A percentile compares a stretch with the other conserved stretches of the same genome.
phyloP scores from a whole-genome alignment of 2,329 filamentous ascomycete genomes.

The Emmonsiellopsis sp. region DNA sequence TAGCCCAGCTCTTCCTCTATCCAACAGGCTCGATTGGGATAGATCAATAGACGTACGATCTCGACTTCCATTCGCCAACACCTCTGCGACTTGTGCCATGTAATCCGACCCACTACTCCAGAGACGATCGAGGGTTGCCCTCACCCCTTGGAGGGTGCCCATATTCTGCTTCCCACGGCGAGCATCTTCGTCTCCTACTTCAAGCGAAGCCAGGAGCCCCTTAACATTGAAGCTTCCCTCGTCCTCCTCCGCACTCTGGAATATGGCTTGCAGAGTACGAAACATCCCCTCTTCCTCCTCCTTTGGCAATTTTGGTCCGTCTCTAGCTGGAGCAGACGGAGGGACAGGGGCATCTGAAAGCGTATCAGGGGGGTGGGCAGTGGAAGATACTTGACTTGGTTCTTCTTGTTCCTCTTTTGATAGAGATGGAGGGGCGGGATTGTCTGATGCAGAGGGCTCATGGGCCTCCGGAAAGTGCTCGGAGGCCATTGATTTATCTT shows the following conservation, averaged over 20 bases:
- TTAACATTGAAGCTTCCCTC: conserved; percentile 17
- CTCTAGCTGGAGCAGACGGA: conserved; percentile 14
- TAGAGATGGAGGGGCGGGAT: neutral
- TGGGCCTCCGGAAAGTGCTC: neutral
- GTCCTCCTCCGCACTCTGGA: conserved; percentile 19
- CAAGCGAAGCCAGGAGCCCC: conserved; percentile 21
- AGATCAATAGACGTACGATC: conserved; percentile 26
- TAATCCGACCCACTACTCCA: conserved; percentile 28
- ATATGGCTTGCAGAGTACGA: conserved; percentile 20
- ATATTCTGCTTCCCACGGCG: conserved; percentile 14
- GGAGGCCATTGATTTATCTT: neutral
- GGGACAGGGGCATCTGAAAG: conserved; percentile 3
- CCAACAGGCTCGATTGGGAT: neutral
- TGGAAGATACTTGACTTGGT: neutral
- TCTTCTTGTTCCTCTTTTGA: neutral
- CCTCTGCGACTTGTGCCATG: conserved; percentile 26
- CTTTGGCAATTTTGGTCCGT: conserved; percentile 10
- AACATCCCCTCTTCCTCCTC: conserved; percentile 28
- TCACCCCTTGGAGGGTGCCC: conserved; percentile 19
- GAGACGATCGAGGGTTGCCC: conserved; percentile 22
- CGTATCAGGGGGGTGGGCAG: neutral
- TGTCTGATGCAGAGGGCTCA: neutral
- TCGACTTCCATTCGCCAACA: conserved; percentile 34
- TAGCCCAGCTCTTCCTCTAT: neutral
- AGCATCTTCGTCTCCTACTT: conserved; percentile 18